phyloP scores from a whole-genome alignment of 345 rosid species.

The Salix udensis region DNA sequence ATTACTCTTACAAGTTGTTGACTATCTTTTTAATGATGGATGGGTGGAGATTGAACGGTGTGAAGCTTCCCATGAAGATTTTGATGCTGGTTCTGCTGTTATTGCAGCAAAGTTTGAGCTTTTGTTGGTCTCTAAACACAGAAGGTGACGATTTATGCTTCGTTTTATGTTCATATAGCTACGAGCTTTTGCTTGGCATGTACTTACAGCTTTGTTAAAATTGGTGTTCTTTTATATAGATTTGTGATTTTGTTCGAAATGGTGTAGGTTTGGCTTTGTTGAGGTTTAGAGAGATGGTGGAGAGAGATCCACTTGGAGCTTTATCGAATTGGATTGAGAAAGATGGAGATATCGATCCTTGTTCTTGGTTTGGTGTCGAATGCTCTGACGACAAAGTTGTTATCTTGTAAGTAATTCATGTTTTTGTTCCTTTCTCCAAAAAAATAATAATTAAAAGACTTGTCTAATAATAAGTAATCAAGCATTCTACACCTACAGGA shows the following conservation, averaged over 20 bases:
- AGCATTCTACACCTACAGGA: not conserved
- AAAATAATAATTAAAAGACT: not conserved
- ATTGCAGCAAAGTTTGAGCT: slow-evolving; percentile 27
- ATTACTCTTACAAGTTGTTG: not conserved
- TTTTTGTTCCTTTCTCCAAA: not conserved
- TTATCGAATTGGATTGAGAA: slow-evolving; percentile 54
- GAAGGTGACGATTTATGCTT: slow-evolving; percentile 40
- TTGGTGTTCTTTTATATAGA: not conserved
- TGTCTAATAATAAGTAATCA: not conserved
- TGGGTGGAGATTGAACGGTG: slow-evolving; percentile 16
- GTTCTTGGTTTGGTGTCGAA: slow-evolving; percentile 79
- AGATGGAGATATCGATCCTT: slow-evolving; percentile 42
- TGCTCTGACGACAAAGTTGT: slow-evolving; percentile 68
- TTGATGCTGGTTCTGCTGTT: slow-evolving; percentile 19
- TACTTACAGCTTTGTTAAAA: not conserved
- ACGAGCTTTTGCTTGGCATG: not conserved
- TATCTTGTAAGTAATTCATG: slow-evolving; percentile 49
- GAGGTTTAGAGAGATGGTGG: slow-evolving; percentile 59
- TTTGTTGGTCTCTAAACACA: slow-evolving; percentile 45
- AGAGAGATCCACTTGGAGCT: slow-evolving; percentile 66
- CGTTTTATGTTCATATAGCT: not conserved
- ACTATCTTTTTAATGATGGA: slow-evolving; percentile 13
- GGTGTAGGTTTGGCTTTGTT: slow-evolving; percentile 56
- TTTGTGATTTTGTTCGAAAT: no score
- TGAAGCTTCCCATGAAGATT: slow-evolving; percentile 19